A percentile compares a stretch with the other conserved stretches of the same genome.
Conservation (phyloP, 345 rosid species). For the Rubroshorea leprosula region DNA sequence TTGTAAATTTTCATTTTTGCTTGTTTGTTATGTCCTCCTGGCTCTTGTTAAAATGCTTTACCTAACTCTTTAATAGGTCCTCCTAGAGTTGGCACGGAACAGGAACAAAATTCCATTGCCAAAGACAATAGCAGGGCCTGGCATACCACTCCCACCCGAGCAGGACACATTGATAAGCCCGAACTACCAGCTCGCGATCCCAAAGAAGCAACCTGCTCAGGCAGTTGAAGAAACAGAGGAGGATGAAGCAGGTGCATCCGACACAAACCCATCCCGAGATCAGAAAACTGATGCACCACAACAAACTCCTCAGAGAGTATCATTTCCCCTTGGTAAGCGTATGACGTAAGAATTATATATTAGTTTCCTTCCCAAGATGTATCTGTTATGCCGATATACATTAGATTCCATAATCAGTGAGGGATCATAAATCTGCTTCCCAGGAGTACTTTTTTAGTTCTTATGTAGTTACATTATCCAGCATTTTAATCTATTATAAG, state of each 20-base stretch:
- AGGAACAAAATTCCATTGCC: conserved; percentile 89
- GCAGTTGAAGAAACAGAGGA: conserved; percentile 75
- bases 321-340: conserved; percentile 62
- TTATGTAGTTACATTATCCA: neutral
- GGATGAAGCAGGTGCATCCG: conserved; percentile 50
- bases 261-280: conserved; percentile 49
- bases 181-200: conserved; percentile 70
- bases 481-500: neutral
- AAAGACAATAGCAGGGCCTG: conserved; percentile 58
- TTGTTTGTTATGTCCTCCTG: neutral
- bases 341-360: conserved; percentile 29
- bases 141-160: conserved; percentile 80
- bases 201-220: conserved; percentile 45
- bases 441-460: neutral
- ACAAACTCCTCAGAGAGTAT: conserved; percentile 52
- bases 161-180: conserved; percentile 75
- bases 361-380: neutral
- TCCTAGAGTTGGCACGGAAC: conserved; percentile 68
- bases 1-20: neutral
- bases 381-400: neutral
- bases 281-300: conserved; percentile 40
- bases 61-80: conserved; percentile 30
- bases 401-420: too few relatives aligned
- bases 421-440: neutral
- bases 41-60: neutral